Conservation (phyloP, 192 early-diverging fungal species). For the Coemansia sp. region DNA sequence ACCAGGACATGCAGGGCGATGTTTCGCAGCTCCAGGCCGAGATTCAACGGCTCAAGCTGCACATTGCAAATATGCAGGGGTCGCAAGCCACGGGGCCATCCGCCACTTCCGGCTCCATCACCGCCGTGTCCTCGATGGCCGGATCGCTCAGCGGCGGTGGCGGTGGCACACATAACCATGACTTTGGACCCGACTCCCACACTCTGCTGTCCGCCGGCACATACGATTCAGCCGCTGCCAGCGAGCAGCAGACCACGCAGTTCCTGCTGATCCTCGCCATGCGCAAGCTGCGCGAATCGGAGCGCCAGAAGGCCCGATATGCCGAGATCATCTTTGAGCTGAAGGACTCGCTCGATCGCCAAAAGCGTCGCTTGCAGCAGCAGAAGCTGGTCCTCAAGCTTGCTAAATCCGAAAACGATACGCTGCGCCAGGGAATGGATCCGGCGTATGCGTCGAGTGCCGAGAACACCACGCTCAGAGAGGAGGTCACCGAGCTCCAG, state of each 20-base stretch:
- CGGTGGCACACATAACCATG: not conserved
- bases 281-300: constrained; percentile 53
- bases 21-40: constrained; percentile 65
- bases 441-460: constrained; percentile 26
- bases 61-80: constrained; percentile 35
- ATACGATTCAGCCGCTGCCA: constrained; percentile 3
- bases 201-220: constrained; percentile 1
- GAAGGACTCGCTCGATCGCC: constrained; percentile 42
- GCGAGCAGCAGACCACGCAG: constrained; percentile 45
- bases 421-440: constrained; percentile 28
- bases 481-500: constrained; percentile 46
- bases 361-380: constrained; percentile 40
- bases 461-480: constrained; percentile 44
- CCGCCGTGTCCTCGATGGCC: not conserved
- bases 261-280: constrained; percentile 52
- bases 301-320: constrained; percentile 57
- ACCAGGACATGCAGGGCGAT: constrained; percentile 67
- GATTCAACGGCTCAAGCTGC: constrained; percentile 58
- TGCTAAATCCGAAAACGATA: constrained; percentile 24
- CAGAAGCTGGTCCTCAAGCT: constrained; percentile 50
- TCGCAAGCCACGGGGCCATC: not conserved
- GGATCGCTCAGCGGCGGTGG: constrained; percentile 1
- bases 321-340: constrained; percentile 53
- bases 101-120: not conserved
- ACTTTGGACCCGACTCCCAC: not conserved